These are phyloP conservation scores for Diaporthe nobilis DNA, from an alignment of 2,329 filamentous ascomycete species.

Conservation along the genomic window DNA sequence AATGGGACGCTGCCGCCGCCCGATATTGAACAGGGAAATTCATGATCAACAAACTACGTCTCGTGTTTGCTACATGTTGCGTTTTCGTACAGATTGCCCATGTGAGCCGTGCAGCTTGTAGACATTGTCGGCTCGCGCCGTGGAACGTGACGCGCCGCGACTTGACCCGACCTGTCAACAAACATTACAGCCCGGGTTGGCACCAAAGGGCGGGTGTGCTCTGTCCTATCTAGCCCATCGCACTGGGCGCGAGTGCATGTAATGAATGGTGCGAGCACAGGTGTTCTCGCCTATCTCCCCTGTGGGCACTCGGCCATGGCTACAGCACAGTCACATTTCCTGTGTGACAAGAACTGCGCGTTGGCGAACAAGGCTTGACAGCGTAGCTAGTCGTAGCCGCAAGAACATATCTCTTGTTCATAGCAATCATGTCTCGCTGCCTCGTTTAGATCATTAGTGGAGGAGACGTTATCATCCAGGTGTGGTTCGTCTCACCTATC, in stretches of 20 bases:
- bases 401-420: no score
- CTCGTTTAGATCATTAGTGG: not conserved
- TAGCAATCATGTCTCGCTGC: not conserved
- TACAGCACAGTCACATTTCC: not conserved
- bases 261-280: not conserved
- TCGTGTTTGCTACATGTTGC: not conserved
- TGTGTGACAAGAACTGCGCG: not conserved
- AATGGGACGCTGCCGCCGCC: constrained; percentile 49
- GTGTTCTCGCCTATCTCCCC: not conserved
- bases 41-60: constrained; percentile 46
- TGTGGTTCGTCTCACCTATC: not conserved
- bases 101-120: not conserved
- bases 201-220: no score
- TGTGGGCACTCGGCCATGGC: not conserved
- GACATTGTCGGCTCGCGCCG: not conserved
- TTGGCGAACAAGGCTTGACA: not conserved
- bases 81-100: not conserved
- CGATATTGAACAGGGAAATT: constrained; percentile 42
- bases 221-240: no score
- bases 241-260: not conserved
- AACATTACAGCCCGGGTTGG: not conserved
- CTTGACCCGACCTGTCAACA: not conserved
- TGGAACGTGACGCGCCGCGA: not conserved
- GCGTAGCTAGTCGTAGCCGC: not conserved
- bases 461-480: no score